Conservation (phyloP, 23 red algal species). For the Gracilariopsis chorda region DNA sequence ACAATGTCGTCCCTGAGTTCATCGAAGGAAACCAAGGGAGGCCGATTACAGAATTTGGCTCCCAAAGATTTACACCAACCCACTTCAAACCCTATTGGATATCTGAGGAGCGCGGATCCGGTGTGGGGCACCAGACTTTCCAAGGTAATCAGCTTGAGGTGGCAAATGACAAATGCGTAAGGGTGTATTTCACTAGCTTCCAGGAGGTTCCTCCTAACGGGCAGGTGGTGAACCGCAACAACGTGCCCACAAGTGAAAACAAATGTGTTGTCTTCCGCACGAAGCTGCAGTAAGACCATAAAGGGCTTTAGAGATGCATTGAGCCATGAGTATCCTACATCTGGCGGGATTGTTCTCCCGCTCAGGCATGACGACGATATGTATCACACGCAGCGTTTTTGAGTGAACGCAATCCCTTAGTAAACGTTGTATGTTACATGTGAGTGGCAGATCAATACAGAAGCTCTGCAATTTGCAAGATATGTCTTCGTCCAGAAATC, state of each 20-base stretch:
- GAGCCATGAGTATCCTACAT: no score
- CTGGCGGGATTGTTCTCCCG: no score
- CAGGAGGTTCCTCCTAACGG: neutral
- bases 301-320: no score
- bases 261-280: constrained; percentile 15
- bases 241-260: neutral
- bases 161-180: neutral
- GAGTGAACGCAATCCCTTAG: no score
- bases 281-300: no score
- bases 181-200: neutral
- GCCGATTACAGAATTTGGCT: neutral
- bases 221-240: neutral
- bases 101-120: neutral
- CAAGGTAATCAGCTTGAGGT: neutral
- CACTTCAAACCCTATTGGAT: constrained; percentile 24
- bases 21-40: neutral
- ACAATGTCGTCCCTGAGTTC: neutral
- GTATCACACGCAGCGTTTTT: no score
- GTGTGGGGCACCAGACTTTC: constrained; percentile 24
- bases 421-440: no score
- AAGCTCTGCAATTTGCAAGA: no score
- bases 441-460: no score
- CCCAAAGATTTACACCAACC: neutral
- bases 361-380: no score
- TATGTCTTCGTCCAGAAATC: no score